A percentile compares a stretch with the other conserved stretches of the same genome.
phyloP scores from a whole-genome alignment of 805 yeast species.

The Pichia scutulata region DNA sequence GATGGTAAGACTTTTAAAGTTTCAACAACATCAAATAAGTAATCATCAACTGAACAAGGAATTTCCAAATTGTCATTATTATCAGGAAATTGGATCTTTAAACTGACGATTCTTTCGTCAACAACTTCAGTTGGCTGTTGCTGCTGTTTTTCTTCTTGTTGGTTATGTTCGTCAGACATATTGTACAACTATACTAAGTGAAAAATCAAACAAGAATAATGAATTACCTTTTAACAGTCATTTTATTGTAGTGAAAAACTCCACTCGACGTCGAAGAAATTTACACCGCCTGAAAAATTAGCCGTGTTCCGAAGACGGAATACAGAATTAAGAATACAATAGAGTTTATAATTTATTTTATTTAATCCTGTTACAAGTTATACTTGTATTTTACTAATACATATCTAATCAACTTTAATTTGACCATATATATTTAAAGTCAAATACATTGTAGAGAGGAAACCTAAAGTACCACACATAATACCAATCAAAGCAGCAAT shows the following conservation, averaged over 20 bases:
- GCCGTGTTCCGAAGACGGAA: neutral
- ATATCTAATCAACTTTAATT: conserved; percentile 64
- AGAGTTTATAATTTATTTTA: no score
- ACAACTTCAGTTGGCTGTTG: neutral
- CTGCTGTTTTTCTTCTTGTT: neutral
- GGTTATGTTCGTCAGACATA: conserved; percentile 9
- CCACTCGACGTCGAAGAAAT: conserved; percentile 3
- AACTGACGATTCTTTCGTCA: conserved; percentile 12
- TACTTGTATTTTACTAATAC: neutral
- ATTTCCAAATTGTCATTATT: conserved; percentile 14
- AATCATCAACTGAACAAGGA: conserved; percentile 31
- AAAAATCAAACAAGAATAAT: neutral
- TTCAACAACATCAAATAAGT: conserved; percentile 50
- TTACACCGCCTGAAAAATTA: conserved; percentile 3
- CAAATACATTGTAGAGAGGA: conserved; percentile 63
- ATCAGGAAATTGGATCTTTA: conserved; percentile 10
- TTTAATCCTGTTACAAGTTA: neutral
- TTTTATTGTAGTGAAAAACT: neutral
- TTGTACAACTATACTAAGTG: neutral
- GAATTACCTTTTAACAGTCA: no score
- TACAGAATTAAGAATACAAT: neutral
- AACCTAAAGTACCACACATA: conserved; percentile 85
- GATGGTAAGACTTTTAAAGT: conserved; percentile 50
- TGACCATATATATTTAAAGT: conserved; percentile 74
- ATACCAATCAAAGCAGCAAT: conserved; percentile 67